These are phyloP conservation scores for Crithidia sp. DNA, from an alignment of 208 protist species.

Conservation along the genomic window DNA sequence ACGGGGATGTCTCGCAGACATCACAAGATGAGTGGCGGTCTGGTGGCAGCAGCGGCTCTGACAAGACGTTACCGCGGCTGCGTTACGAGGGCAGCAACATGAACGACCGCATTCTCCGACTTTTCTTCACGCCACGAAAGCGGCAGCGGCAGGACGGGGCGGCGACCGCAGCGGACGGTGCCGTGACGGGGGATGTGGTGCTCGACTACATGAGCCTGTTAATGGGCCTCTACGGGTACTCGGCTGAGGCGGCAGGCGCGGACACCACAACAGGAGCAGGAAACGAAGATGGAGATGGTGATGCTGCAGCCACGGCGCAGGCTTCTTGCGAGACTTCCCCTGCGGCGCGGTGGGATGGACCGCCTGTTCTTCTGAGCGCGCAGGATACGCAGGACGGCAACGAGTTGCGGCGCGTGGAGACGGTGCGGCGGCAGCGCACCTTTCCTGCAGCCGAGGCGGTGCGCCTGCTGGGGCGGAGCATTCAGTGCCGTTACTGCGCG, in stretches of 20 bases:
- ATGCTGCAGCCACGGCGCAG: not conserved
- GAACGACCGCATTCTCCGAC: constrained; percentile 36
- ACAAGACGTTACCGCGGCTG: not conserved
- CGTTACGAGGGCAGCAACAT: constrained; percentile 35
- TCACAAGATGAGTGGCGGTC: no score
- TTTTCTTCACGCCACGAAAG: constrained; percentile 39
- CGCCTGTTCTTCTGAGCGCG: not conserved
- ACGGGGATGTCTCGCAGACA: no score
- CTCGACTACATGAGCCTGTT: constrained; percentile 34
- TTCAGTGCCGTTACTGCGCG: constrained; percentile 26
- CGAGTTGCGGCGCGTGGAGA: not conserved
- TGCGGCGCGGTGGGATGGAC: not conserved
- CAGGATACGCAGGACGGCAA: not conserved
- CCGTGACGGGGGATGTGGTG: constrained; percentile 4
- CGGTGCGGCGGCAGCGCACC: not conserved
- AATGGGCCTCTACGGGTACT: constrained; percentile 41
- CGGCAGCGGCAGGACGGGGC: constrained; percentile 7
- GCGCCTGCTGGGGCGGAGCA: constrained; percentile 13
- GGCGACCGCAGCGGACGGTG: not conserved
- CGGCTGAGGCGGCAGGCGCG: not conserved
- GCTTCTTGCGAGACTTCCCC: not conserved
- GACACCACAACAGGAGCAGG: not conserved
- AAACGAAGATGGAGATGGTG: not conserved
- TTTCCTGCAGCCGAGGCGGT: constrained; percentile 5
- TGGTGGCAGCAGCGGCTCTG: no score